Conservation (phyloP, 805 yeast genomes). For the Torulaspora indica region DNA sequence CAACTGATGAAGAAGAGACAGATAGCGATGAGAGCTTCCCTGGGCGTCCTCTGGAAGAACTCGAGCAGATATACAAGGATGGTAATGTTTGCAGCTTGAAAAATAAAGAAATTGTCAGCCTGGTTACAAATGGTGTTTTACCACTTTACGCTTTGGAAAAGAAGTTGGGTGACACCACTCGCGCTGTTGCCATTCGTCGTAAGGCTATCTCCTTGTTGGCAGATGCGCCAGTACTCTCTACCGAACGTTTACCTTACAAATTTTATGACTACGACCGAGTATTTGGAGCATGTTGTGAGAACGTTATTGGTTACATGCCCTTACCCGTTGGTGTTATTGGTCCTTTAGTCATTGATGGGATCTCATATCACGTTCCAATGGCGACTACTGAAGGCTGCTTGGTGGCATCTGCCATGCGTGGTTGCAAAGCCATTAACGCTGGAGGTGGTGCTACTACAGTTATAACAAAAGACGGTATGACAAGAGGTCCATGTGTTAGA, state of each 20-base stretch:
- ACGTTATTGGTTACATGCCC: slow-evolving; percentile 95
- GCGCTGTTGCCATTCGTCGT: slow-evolving; percentile 94
- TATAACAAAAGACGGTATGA: slow-evolving; percentile 95
- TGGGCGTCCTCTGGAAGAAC: slow-evolving; percentile 59
- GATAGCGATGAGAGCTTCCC: slow-evolving; percentile 37
- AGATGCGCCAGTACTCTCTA: slow-evolving; percentile 71
- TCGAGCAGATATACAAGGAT: slow-evolving; percentile 55
- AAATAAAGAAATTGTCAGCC: slow-evolving; percentile 67
- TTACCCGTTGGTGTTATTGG: slow-evolving; percentile 98
- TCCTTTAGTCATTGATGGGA: slow-evolving; percentile 86
- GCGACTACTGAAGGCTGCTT: slow-evolving; percentile 99
- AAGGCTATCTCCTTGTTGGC: slow-evolving; percentile 82
- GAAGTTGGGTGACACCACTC: slow-evolving; percentile 76
- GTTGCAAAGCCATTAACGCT: slow-evolving; percentile 94
- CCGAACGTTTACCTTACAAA: slow-evolving; percentile 69
- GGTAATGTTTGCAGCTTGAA: slow-evolving; percentile 64
- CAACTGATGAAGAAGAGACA: slow-evolving; percentile 30
- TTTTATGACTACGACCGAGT: slow-evolving; percentile 92
- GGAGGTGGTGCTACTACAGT: slow-evolving; percentile 96
- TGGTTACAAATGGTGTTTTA: slow-evolving; percentile 70
- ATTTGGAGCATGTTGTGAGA: slow-evolving; percentile 98
- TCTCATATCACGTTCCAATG: slow-evolving; percentile 89
- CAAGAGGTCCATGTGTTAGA: slow-evolving; percentile 96
- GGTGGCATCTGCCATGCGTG: slow-evolving; percentile 98
- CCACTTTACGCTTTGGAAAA: slow-evolving; percentile 94